Base-by-base conservation (phyloP, 2,329 filamentous ascomycete genomes). In the Penicillium sp. region DNA sequence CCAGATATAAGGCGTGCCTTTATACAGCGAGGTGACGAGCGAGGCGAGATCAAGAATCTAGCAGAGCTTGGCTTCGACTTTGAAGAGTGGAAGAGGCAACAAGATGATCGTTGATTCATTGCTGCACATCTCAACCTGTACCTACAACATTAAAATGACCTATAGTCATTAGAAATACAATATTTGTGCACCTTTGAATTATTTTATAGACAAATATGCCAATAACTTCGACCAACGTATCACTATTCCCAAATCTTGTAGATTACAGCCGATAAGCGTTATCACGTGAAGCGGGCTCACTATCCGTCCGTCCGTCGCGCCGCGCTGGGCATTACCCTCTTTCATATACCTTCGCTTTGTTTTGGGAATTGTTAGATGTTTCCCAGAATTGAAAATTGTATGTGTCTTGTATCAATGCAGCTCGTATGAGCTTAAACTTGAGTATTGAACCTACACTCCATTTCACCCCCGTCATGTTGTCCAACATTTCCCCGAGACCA, bases 11-110 rank as follows among this genome's bases (percentile, higher is more conserved):
- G 91, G 72, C 82, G 86, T 64, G 83, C 82, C 31, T 97, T 94
- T 70, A 82, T 87, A 57, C 78, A 82, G 60, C 77, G 78, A 38
- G 91, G 91, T 0, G 82, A 86, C 36, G 71, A 73, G 47, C 78
- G 84, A 56, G 63, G 72, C 46, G 78, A 74, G 7, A 86, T 91
- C 10, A 87, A 75, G 69, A 85, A 79, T 3, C 71, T 95, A 23
- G 82, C 84, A 61, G 88, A 95, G 63, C 78, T 96, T 31, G 92
- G 91, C 0, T 90, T 89, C 67, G 72, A 79, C 53, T 90, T 82
- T 68, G 77, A 80, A 31, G 54, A 65, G 33, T 73, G 70, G 72
- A 70, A 67, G 50, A 50, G 45, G 40, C 58, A 66, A 27, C 62
- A 69, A 27, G 55, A 54, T 21, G 48, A 59, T 23, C 50, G 27